Conservation (phyloP, 2,329 filamentous ascomycete genomes). For the Lizonia empirigonia region DNA sequence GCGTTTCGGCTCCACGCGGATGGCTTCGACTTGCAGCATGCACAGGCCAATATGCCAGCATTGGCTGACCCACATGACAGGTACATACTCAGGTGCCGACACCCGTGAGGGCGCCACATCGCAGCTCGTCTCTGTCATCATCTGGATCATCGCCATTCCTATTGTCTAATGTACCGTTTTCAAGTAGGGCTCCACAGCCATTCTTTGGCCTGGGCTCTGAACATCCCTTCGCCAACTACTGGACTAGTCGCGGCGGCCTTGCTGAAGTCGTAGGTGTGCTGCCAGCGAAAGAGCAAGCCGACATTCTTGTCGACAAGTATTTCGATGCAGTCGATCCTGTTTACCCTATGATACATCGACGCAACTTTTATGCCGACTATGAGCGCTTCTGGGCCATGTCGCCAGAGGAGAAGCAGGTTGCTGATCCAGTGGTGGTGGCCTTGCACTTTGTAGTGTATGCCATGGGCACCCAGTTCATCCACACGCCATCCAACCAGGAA, state of each 20-base stretch:
- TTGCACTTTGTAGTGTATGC: conserved; percentile 79
- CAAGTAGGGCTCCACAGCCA: conserved; percentile 71
- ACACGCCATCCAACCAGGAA: conserved; percentile 61
- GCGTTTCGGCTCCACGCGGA: conserved; percentile 6
- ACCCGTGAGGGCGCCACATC: conserved; percentile 37
- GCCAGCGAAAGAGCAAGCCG: conserved; percentile 75
- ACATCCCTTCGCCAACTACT: conserved; percentile 83
- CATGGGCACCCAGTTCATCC: conserved; percentile 78
- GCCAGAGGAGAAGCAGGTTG: conserved; percentile 61
- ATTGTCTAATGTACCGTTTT: conserved; percentile 75
- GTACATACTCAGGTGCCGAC: conserved; percentile 32
- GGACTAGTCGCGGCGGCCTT: conserved; percentile 78
- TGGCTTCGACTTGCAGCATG: neutral
- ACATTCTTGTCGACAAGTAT: conserved; percentile 65
- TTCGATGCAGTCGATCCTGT: conserved; percentile 73
- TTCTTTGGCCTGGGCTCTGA: conserved; percentile 82
- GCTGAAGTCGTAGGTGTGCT: conserved; percentile 76
- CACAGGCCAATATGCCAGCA: conserved; percentile 10
- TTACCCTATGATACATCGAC: conserved; percentile 78
- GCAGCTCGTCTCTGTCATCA: conserved; percentile 46
- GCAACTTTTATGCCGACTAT: conserved; percentile 78
- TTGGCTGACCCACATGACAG: conserved; percentile 25
- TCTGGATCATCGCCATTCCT: conserved; percentile 58
- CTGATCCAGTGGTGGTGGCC: conserved; percentile 72
- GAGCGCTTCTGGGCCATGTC: conserved; percentile 75